These are phyloP conservation scores for Platanus orientalis DNA, from an alignment of 164 flowering plant genomes.

Conservation along the genomic window DNA sequence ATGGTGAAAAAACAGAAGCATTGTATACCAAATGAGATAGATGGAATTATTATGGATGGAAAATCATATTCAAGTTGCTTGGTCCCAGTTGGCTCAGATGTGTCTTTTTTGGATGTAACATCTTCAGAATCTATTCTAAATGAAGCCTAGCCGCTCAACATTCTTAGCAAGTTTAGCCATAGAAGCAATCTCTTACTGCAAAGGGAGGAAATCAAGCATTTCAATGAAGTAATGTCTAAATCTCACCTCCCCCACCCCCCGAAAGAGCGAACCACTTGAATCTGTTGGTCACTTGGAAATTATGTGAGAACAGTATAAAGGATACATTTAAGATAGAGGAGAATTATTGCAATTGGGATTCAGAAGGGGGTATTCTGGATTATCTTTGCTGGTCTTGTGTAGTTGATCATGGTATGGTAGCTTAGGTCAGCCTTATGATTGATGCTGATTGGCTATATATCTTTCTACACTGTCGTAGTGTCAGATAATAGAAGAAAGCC, in stretches of 20 bases:
- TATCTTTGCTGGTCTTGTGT: conserved; percentile 35
- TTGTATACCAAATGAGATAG: conserved; percentile 30
- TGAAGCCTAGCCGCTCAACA: conserved; percentile 51
- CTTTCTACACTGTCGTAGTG: conserved; percentile 51
- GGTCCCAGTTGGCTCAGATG: conserved; percentile 36
- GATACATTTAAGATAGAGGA: conserved; percentile 10
- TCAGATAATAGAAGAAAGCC: conserved; percentile 17
- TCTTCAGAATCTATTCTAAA: conserved; percentile 48
- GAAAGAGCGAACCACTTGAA: conserved; percentile 29
- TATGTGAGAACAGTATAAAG: conserved; percentile 7
- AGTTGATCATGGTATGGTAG: conserved; percentile 30
- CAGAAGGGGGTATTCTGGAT: conserved; percentile 13
- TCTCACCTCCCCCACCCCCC: conserved; percentile 19
- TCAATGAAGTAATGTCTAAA: conserved; percentile 26
- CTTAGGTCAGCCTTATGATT: conserved; percentile 59
- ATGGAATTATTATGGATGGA: conserved; percentile 44
- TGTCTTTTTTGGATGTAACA: conserved; percentile 41
- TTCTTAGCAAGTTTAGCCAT: conserved; percentile 60
- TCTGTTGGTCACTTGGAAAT: conserved; percentile 55
- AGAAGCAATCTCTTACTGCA: conserved; percentile 43
- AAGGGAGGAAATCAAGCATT: conserved; percentile 48
- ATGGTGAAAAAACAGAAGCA: conserved; percentile 16
- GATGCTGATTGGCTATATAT: conserved; percentile 88
- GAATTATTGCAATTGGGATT: conserved; percentile 8
- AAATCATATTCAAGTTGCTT: conserved; percentile 33